Percentiles rank a stretch among this genome's conserved stretches.
These are phyloP conservation scores for Cryptococcus sp. DNA, from an alignment of 1,284 basidiomycete species.

Conservation along the genomic window DNA sequence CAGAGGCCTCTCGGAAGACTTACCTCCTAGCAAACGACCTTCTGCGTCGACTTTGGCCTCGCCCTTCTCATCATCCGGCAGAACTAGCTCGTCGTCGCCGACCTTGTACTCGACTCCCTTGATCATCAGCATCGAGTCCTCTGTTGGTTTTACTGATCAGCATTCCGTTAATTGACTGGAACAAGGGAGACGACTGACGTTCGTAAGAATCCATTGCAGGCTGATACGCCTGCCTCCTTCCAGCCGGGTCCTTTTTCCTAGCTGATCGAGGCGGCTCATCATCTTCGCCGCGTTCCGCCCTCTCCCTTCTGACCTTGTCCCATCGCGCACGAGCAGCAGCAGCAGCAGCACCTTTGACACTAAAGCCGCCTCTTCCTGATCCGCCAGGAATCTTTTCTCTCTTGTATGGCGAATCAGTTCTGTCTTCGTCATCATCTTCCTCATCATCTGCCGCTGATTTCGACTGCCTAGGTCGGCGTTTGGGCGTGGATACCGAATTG, in stretches of 20 bases:
- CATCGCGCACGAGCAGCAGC: constrained; percentile 49
- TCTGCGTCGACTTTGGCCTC: constrained; percentile 86
- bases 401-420: constrained; percentile 25
- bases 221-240: constrained; percentile 26
- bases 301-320: constrained; percentile 46
- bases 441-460: constrained; percentile 5
- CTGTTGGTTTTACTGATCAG: constrained; percentile 8
- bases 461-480: constrained; percentile 9
- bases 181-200: constrained; percentile 2
- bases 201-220: constrained; percentile 25
- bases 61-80: constrained; percentile 80
- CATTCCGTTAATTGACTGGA: background rate
- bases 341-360: constrained; percentile 49
- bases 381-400: constrained; percentile 36
- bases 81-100: constrained; percentile 83
- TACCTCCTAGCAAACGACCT: constrained; percentile 82
- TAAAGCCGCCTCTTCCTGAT: constrained; percentile 48
- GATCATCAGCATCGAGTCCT: constrained; percentile 50
- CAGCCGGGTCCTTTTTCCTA: constrained; percentile 8
- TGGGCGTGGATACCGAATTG: constrained; percentile 8
- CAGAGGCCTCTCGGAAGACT: constrained; percentile 32
- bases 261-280: constrained; percentile 25
- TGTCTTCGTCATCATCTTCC: constrained; percentile 19
- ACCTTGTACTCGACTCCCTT: constrained; percentile 75
- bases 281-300: constrained; percentile 45